Base-by-base conservation (phyloP, 2,329 filamentous ascomycete genomes). In the Sporothrix globosa region DNA sequence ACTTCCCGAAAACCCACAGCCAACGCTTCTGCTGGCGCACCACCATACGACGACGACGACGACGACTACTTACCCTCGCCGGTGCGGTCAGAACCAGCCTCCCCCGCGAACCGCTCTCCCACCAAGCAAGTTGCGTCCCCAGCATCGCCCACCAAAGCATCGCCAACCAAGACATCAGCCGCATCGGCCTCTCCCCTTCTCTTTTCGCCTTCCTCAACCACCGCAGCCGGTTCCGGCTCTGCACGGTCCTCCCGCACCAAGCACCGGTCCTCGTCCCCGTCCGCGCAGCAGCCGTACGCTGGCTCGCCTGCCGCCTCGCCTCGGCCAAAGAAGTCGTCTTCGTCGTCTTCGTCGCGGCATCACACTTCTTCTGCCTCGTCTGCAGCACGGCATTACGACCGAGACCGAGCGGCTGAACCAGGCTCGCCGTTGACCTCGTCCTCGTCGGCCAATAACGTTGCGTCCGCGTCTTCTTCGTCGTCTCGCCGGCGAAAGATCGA, bases 401-500 rank as follows among this genome's bases (percentile, higher is more conserved):
- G 56, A 24, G 39, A 44, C 11, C 41, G 41, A 27, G 53, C 68
- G 27, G 44, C 48, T 19, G 50, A 52, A 30, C 44, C 70, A 30
- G 44, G 50, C 14, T 39, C 44, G 44, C 48, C 58, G 30, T 48
- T 58, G 61, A 67, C 72, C n/a, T 27, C 68, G 11, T 63, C 69
- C 19, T 7, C 52, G 61, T 19, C 50, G 39, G 27, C 67, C 71
- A 24, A 24, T 34, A 14, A 27, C 58, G n/a, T 54, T 61, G 34
- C 34, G 74, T 67, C 82, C 82, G 70, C 86, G 68, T 80, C 79
- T 24, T 82, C 81, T 41, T 78, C 78, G 19, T 83, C 81, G 61
- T 81, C 79, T 46, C 83, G 85, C 70, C 83, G 85, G 73, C 82
- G 81, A 75, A 88, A 87, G 78, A 81, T 83, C 77, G 89, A 92